Conservation (phyloP, 805 yeast genomes). For the Kregervanrija fluxuum region DNA sequence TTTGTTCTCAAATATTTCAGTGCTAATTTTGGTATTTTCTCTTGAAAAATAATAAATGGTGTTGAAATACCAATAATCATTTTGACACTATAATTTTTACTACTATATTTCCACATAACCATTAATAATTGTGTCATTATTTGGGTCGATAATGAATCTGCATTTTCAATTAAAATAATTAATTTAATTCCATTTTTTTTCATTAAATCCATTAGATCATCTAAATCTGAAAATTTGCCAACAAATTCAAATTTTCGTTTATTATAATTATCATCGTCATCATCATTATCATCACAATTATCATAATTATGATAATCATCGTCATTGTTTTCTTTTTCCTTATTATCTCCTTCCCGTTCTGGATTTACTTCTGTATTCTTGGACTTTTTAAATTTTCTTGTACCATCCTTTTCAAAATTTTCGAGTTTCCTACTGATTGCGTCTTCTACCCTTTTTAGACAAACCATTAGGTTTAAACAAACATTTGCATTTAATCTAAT, state of each 20-base stretch:
- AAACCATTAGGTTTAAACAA: constrained; percentile 8
- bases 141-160: constrained; percentile 26
- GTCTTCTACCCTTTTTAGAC: constrained; percentile 11
- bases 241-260: background rate
- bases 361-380: constrained; percentile 2
- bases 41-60: constrained; percentile 28
- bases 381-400: background rate
- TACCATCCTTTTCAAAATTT: background rate
- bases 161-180: constrained; percentile 28
- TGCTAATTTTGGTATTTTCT: constrained; percentile 23
- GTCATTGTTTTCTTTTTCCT: constrained; percentile 4
- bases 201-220: constrained; percentile 16
- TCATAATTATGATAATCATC: constrained; percentile 6
- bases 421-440: constrained; percentile 1
- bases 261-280: constrained; percentile 6
- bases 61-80: constrained; percentile 29
- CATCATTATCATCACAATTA: constrained; percentile 12
- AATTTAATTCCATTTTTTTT: constrained; percentile 10
- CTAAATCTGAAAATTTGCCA: constrained; percentile 17
- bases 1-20: constrained; percentile 18
- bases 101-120: constrained; percentile 18
- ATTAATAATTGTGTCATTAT: constrained; percentile 19
- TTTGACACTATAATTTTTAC: constrained; percentile 11
- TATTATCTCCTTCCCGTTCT: constrained; percentile 6
- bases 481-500: constrained; percentile 12